Percentiles rank a stretch among this genome's conserved stretches.
Evolutionary conservation across 352 stramenopile species (phyloP).

Genomic region (Phytopythium chamaehyphon): DNA sequence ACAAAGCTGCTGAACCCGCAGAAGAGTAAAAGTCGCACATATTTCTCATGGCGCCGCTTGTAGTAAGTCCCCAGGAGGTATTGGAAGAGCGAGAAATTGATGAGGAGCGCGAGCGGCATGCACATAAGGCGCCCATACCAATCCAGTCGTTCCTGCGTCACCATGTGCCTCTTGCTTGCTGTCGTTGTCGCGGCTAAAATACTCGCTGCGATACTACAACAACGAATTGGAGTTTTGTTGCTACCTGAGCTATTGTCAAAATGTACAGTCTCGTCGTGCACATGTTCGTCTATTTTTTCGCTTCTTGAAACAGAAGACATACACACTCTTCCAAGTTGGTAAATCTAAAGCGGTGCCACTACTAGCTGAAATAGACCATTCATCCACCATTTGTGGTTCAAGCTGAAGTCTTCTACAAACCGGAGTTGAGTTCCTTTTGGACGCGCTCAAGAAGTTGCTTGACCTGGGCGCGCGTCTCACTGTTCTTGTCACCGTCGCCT

Average conservation of each 20-base stretch:
- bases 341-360: too few species aligned
- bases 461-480: not conserved
- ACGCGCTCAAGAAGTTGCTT: not conserved
- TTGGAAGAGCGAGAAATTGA: conserved; percentile 27
- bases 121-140: conserved; percentile 6
- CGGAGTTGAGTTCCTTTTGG: too few species aligned
- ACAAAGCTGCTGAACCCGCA: conserved; percentile 13
- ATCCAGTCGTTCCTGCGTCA: not conserved
- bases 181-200: too few species aligned
- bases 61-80: conserved; percentile 16
- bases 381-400: too few species aligned
- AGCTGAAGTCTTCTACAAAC: too few species aligned
- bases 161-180: not conserved
- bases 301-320: too few species aligned
- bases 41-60: conserved; percentile 9
- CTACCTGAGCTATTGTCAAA: not conserved
- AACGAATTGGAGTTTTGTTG: too few species aligned
- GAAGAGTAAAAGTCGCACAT: conserved; percentile 15
- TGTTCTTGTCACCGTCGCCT: not conserved
- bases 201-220: too few species aligned
- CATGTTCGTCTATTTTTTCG: too few species aligned
- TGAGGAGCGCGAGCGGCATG: conserved; percentile 21
- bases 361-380: too few species aligned
- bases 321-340: too few species aligned
- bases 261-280: not conserved